A percentile compares a stretch with the other conserved stretches of the same genome.
Conservation (phyloP, 148 eudicot genomes). For the Camellia lanceoleosa region DNA sequence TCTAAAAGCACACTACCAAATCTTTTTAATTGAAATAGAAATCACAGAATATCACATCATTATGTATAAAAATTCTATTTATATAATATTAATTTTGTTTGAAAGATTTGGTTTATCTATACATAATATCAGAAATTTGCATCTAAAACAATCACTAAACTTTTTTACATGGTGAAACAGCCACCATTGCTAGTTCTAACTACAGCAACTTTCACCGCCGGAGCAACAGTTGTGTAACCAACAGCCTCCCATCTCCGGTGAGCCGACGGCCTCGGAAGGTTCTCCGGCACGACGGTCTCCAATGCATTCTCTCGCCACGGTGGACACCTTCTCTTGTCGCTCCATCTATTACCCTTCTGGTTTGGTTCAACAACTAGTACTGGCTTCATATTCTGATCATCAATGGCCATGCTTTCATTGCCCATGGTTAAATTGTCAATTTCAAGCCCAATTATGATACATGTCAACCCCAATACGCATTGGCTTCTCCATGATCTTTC, state of each 20-base stretch:
- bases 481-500: slow-evolving; percentile 40
- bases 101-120: slow-evolving; percentile 2
- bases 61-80: too few species aligned
- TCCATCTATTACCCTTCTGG: slow-evolving; percentile 48
- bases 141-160: slow-evolving; percentile 9
- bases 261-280: slow-evolving; percentile 72
- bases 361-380: not conserved
- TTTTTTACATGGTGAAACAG: slow-evolving; percentile 27
- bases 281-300: slow-evolving; percentile 84
- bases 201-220: slow-evolving; percentile 16
- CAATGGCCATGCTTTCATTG: slow-evolving; percentile 10
- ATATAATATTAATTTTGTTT: slow-evolving; percentile 12
- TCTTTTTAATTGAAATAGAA: not conserved
- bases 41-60: not conserved
- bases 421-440: slow-evolving; percentile 11
- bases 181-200: not conserved
- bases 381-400: not conserved
- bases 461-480: slow-evolving; percentile 45
- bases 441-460: slow-evolving; percentile 45
- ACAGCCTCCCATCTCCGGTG: slow-evolving; percentile 61
- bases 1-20: not conserved
- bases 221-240: slow-evolving; percentile 32
- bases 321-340: slow-evolving; percentile 57
- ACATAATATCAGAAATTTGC: too few species aligned
- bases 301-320: slow-evolving; percentile 71